Evolutionary conservation across 148 eudicot genomes (phyloP), one percentile per base, ranked within the genome.

Genomic region (Vaccinium vitisidaea): DNA sequence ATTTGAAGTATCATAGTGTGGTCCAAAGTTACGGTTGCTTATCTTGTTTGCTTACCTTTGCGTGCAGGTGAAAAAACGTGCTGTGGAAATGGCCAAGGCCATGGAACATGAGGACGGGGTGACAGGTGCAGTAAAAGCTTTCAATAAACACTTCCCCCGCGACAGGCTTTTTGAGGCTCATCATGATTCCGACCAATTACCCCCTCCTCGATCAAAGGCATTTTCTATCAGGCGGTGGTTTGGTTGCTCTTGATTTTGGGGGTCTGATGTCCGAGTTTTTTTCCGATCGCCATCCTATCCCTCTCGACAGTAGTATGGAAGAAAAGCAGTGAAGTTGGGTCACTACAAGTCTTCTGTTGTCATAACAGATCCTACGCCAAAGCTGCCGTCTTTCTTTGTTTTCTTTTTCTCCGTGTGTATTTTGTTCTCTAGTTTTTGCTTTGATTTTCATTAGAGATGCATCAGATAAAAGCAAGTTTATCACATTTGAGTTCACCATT

Each of bases 31-130:
- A 25, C 52, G 15, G 46, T 69, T 82, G 27, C 30, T 19, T 21
- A 36, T 23, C 15, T 25, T 19, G 19, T 39, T 46, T 77, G 23
- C 82, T 71, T 77, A 8, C 59, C 36, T 15, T 14, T 79, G 67
- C 77, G 76, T 82, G 79, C 86, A 95, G 98, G 96, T 95, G 21
- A 95, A 95, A 83, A 85, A 90, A 79, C 85, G 91, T 27, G 96
- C 98, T 15, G 84, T 91, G 7, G 92, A 94, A 79, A 90, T 95
- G 82, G 96, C 98, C 56, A 90, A 90, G 88, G 91, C 92, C 70
- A 90, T 95, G 93, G 91, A 92, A 83, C 84, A 89, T 65, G 98
- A 95, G 88, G 94, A 95, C 78, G 98, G 98, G 50, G 95, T 91
- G 46, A 87, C 87, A 19, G 98, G 98, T 80, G 98, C 98, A 36